These are phyloP conservation scores for Ophiostoma angusticollis DNA, from an alignment of 2,329 filamentous ascomycete species.

Conservation along the genomic window DNA sequence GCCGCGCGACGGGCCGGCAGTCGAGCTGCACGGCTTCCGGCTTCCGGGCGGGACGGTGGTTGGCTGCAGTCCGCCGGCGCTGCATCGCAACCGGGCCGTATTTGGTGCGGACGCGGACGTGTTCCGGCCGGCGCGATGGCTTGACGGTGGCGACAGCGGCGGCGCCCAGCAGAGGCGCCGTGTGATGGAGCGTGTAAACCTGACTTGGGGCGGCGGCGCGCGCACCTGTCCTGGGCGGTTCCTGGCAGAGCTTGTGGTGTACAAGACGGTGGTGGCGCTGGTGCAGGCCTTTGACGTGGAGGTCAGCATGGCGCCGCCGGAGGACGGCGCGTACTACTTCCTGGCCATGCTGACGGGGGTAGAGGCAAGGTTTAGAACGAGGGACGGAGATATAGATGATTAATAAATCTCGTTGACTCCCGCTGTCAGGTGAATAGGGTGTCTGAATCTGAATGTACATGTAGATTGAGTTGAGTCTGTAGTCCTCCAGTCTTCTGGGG, in stretches of 20 bases:
- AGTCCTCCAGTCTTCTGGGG: too few species aligned
- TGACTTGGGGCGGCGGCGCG: constrained; percentile 39
- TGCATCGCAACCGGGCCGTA: constrained; percentile 37
- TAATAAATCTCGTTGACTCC: background rate
- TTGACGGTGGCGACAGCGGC: constrained; percentile 19
- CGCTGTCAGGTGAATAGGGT: too few species aligned
- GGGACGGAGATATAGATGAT: constrained; percentile 1
- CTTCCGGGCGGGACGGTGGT: constrained; percentile 35
- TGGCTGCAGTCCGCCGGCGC: constrained; percentile 35
- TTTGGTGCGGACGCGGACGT: constrained; percentile 32
- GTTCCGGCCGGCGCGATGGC: constrained; percentile 37
- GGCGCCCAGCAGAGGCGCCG: constrained; percentile 18
- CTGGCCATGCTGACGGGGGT: constrained; percentile 39
- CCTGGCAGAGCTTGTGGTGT: constrained; percentile 37
- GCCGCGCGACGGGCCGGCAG: constrained; percentile 19
- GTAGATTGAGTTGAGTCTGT: too few species aligned
- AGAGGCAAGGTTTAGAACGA: constrained; percentile 26
- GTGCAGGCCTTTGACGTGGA: constrained; percentile 32
- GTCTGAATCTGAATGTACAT: too few species aligned
- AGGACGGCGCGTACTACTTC: constrained; percentile 34
- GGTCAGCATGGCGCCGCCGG: constrained; percentile 25
- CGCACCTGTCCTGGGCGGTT: constrained; percentile 38
- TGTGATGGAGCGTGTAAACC: constrained; percentile 35
- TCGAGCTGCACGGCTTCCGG: constrained; percentile 26
- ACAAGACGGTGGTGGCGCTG: constrained; percentile 29